Percentiles rank a stretch among this genome's conserved stretches.
These are phyloP conservation scores for Fusarium sp. DNA, from an alignment of 2,329 filamentous ascomycete genomes.

Conservation along the genomic window DNA sequence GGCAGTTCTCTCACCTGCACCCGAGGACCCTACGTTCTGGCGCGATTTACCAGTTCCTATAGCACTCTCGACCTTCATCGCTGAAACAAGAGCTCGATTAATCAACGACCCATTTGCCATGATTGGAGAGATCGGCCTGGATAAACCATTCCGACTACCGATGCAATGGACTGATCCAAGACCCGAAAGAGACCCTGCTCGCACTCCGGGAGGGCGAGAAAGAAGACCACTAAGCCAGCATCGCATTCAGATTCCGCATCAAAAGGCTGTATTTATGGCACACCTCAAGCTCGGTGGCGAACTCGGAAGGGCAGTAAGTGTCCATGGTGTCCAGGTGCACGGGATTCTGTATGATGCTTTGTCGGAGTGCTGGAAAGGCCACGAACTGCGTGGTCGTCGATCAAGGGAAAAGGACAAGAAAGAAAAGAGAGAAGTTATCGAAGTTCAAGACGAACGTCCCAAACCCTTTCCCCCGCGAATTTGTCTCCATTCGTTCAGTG, in stretches of 20 bases:
- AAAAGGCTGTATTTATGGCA: conserved; percentile 70
- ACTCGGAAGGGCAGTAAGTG: conserved; percentile 70
- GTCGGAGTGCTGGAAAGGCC: conserved; percentile 71
- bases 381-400: conserved; percentile 70
- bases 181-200: conserved; percentile 35
- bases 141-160: conserved; percentile 79
- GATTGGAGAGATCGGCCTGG: conserved; percentile 80
- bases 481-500: conserved; percentile 91
- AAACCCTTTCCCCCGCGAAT: conserved; percentile 80
- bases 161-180: conserved; percentile 60
- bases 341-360: conserved; percentile 74
- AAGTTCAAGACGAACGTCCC: conserved; percentile 47
- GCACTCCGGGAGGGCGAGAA: conserved; percentile 76
- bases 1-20: conserved; percentile 24
- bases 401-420: conserved; percentile 47
- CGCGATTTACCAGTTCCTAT: conserved; percentile 67
- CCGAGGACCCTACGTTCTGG: conserved; percentile 38
- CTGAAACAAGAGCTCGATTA: conserved; percentile 67
- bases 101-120: conserved; percentile 70
- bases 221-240: conserved; percentile 74
- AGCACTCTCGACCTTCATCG: conserved; percentile 68
- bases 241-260: conserved; percentile 74
- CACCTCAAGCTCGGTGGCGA: conserved; percentile 77
- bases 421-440: background rate
- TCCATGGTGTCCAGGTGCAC: conserved; percentile 80